These are phyloP conservation scores for Xylaria sp. DNA, from an alignment of 495 filamentous ascomycete species.

Conservation along the genomic window DNA sequence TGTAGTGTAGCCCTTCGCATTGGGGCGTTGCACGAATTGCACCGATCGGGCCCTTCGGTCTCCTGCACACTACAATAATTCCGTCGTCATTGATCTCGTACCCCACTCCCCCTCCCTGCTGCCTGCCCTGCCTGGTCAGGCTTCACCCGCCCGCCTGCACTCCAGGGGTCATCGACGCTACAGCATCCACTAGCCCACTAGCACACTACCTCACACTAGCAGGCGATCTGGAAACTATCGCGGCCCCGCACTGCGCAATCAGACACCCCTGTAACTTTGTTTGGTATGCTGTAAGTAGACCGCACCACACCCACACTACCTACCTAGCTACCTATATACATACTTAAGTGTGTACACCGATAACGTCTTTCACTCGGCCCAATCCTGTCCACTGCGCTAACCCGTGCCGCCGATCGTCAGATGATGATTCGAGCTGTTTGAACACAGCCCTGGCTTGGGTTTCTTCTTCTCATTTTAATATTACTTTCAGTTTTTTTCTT, in stretches of 20 bases:
- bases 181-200: constrained; percentile 2
- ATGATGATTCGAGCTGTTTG: constrained; percentile 36
- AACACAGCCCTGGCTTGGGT: constrained; percentile 28
- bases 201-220: too few relatives aligned
- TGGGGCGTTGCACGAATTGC: constrained; percentile 11
- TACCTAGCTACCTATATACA: too few relatives aligned
- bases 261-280: constrained; percentile 10
- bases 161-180: constrained; percentile 15
- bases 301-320: too few relatives aligned
- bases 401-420: constrained; percentile 28
- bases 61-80: constrained; percentile 10
- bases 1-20: neutral
- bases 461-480: constrained; percentile 15
- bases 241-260: constrained; percentile 13
- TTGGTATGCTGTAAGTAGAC: neutral
- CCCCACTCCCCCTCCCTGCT: neutral
- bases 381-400: constrained; percentile 1
- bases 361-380: constrained; percentile 10
- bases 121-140: constrained; percentile 9
- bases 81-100: constrained; percentile 18
- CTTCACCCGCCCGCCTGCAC: constrained; percentile 4
- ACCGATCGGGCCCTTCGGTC: neutral
- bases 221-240: constrained; percentile 17
- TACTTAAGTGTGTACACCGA: neutral
- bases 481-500: too few relatives aligned